Conservation (phyloP, 2,329 filamentous ascomycete species). For the Periconia sp. region DNA sequence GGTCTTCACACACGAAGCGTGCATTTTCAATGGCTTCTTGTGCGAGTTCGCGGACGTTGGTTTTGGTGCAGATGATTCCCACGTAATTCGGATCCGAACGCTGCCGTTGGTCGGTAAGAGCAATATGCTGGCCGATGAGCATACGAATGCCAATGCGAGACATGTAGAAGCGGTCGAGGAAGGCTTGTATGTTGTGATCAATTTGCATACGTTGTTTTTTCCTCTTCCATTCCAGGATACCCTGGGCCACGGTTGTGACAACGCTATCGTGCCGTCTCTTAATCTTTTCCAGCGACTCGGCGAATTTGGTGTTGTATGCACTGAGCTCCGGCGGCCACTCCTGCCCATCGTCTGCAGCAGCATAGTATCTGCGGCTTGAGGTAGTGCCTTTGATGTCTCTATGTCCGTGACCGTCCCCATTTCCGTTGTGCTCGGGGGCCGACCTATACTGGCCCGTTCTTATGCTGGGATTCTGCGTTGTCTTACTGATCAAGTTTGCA, state of each 20-base stretch:
- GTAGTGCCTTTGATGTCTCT: conserved; percentile 52
- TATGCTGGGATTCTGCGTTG: conserved; percentile 88
- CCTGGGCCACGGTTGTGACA: conserved; percentile 96
- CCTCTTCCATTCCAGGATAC: conserved; percentile 97
- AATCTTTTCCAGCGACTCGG: conserved; percentile 86
- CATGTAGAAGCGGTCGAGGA: conserved; percentile 99
- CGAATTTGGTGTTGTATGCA: conserved; percentile 90
- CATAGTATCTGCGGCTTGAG: conserved; percentile 75
- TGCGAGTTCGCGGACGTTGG: conserved; percentile 91
- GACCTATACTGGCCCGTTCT: conserved; percentile 77
- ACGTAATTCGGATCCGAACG: conserved; percentile 91
- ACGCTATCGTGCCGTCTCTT: conserved; percentile 96
- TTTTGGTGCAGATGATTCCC: conserved; percentile 98
- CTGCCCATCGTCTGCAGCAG: conserved; percentile 80
- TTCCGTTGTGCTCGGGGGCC: conserved; percentile 52
- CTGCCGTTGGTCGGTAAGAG: conserved; percentile 88
- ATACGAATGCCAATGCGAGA: conserved; percentile 98
- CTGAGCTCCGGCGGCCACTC: conserved; percentile 94
- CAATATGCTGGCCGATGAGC: conserved; percentile 98
- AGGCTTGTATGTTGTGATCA: conserved; percentile 94
- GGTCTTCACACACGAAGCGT: conserved; percentile 97
- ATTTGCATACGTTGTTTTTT: conserved; percentile 97
- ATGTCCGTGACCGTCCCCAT: conserved; percentile 51
- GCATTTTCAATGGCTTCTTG: conserved; percentile 98
- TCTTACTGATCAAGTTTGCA: conserved; percentile 73